Conservation (phyloP, 2,329 filamentous ascomycete genomes). For the Arthroderma sp. region DNA sequence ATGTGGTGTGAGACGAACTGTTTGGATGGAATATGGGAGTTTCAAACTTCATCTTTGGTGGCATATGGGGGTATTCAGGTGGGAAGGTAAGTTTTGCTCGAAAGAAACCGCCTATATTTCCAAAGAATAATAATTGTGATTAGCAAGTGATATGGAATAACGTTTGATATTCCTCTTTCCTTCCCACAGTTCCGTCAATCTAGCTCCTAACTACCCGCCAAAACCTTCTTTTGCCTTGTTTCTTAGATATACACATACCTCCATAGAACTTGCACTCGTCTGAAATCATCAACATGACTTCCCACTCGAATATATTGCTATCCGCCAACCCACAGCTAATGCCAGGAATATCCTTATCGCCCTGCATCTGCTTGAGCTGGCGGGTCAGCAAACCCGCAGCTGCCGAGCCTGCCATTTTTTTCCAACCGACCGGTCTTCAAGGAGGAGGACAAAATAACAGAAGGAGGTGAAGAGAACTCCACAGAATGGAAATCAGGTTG, state of each 20-base stretch:
- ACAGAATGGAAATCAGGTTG: too few species aligned
- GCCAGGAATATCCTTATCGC: slow-evolving; percentile 77
- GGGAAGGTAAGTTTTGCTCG: slow-evolving; percentile 75
- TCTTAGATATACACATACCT: slow-evolving; percentile 41
- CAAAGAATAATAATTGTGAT: background rate
- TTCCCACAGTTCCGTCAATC: too few species aligned
- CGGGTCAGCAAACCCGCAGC: slow-evolving; percentile 63
- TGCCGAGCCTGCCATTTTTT: slow-evolving; percentile 28
- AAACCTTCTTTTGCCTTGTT: too few species aligned
- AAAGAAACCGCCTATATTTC: slow-evolving; percentile 71
- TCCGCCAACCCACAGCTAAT: slow-evolving; percentile 80
- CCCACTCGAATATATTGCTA: slow-evolving; percentile 90
- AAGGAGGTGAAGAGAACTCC: too few species aligned
- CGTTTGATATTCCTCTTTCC: too few species aligned
- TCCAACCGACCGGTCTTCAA: too few species aligned
- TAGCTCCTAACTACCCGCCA: too few species aligned
- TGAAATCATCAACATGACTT: slow-evolving; percentile 96
- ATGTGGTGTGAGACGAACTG: slow-evolving; percentile 35
- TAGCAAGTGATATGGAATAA: background rate
- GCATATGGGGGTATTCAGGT: slow-evolving; percentile 68
- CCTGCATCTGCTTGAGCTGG: slow-evolving; percentile 91
- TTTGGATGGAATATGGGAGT: slow-evolving; percentile 87
- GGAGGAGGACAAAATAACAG: too few species aligned
- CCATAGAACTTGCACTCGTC: slow-evolving; percentile 91
- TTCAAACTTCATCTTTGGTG: slow-evolving; percentile 79